Conservation (phyloP, 345 rosid species). For the Erysimum cheiranthoides region DNA sequence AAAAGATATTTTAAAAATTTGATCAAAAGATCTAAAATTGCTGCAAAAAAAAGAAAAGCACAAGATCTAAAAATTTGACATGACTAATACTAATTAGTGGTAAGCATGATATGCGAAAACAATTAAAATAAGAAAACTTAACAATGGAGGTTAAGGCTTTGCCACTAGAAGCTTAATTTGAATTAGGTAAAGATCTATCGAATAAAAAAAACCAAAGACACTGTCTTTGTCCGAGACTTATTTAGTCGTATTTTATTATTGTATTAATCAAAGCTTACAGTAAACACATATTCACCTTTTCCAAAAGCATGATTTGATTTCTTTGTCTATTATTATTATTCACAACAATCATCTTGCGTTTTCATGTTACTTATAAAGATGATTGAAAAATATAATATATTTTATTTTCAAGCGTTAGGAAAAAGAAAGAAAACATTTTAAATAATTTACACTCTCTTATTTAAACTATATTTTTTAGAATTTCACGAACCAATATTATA, state of each 20-base stretch:
- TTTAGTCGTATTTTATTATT: conserved; percentile 18
- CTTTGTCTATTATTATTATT: conserved; percentile 37
- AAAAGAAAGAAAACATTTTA: not conserved
- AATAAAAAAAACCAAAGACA: conserved; percentile 37
- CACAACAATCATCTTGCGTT: conserved; percentile 24
- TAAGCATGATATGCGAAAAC: conserved; percentile 19
- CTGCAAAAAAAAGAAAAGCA: not conserved
- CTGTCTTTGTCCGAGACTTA: conserved; percentile 28
- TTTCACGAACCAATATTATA: not conserved
- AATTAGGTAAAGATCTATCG: conserved; percentile 28
- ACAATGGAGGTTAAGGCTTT: conserved; percentile 32
- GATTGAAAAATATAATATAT: not conserved
- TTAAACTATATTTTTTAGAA: not conserved
- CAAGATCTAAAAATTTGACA: not conserved
- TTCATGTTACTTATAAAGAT: conserved; percentile 10
- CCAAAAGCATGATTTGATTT: conserved; percentile 42
- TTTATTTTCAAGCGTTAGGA: not conserved
- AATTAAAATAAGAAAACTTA: conserved; percentile 10
- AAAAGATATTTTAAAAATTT: not conserved
- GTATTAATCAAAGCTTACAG: conserved; percentile 19
- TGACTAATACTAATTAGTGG: conserved; percentile 29
- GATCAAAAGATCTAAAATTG: not conserved
- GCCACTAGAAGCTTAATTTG: conserved; percentile 25
- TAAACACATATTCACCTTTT: conserved; percentile 40
- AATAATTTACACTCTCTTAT: not conserved